These are phyloP conservation scores for Glycyrrhiza uralensis DNA, from an alignment of 306 rosid genomes.

Conservation along the genomic window DNA sequence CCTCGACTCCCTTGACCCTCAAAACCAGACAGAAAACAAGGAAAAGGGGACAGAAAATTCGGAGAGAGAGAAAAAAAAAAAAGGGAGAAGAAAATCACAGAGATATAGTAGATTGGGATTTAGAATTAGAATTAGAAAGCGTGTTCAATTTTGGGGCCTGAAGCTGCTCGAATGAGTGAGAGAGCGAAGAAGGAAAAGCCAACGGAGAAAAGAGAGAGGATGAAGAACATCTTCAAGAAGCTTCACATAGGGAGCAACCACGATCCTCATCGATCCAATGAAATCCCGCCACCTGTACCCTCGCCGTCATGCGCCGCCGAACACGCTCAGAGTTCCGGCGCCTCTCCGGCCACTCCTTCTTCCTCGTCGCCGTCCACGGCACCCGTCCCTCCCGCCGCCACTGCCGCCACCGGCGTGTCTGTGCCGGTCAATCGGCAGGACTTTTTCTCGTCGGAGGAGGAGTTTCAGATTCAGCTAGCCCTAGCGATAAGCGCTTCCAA, in stretches of 20 bases:
- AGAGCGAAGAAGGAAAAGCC: constrained; percentile 31
- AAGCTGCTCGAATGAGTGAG: constrained; percentile 26
- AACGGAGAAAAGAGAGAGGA: constrained; percentile 34
- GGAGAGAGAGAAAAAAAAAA: not conserved
- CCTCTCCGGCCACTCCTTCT: constrained; percentile 48
- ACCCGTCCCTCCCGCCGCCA: not conserved
- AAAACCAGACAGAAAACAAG: not conserved
- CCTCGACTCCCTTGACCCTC: constrained; percentile 20
- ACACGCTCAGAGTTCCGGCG: constrained; percentile 39
- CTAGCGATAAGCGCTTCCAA: constrained; percentile 97
- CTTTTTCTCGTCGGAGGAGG: constrained; percentile 87
- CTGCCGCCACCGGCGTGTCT: constrained; percentile 9
- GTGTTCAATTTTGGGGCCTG: not conserved
- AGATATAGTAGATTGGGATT: not conserved
- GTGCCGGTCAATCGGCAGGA: constrained; percentile 49
- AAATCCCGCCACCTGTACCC: constrained; percentile 35
- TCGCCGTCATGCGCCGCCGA: constrained; percentile 52
- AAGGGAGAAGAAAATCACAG: not conserved
- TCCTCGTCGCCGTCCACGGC: constrained; percentile 41
- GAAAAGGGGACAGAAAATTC: not conserved
- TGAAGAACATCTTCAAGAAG: constrained; percentile 99
- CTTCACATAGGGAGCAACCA: constrained; percentile 84
- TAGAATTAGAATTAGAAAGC: not conserved
- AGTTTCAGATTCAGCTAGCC: constrained; percentile 96
- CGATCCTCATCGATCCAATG: constrained; percentile 76